Evolutionary conservation across 2,329 filamentous ascomycete genomes (phyloP), one percentile per base, ranked within the genome.

Genomic region (Penicillium sp.): DNA sequence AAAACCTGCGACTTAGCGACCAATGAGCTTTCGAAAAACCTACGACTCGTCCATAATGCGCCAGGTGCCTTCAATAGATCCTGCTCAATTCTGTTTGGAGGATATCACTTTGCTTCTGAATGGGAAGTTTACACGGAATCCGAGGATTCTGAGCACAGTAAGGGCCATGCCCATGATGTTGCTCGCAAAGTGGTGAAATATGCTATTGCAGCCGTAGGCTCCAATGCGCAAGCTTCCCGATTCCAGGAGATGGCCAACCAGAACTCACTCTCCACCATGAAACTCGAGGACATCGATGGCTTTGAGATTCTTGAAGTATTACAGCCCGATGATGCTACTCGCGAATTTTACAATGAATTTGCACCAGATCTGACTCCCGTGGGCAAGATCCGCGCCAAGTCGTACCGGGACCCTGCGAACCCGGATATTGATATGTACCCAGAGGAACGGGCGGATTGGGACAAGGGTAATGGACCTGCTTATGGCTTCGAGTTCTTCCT

Each of bases 21-120:
- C 3, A 66, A 76, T 1, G 91, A 97, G 71, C 79, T 94, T 31
- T 83, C 83, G 58, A 78, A 82, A 48, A 79, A 87, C 31, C 73
- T 79, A 5, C 68, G 80, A 24, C 75, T 88, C 7, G 75, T 78
- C 1, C 55, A 68, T 1, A 70, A 72, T 2, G 77, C 95, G 5
- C 92, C 92, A 0, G 92, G 92, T 0, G 74, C 83, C 10, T 97
- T 96, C 79, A 95, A 95, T 71, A 78, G 81, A n/a, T 87, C 89
- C 0, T 88, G 88, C 45, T 86, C 86, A 1, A 83, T 82, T 9
- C 77, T 95, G 0, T 90, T 90, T 65, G 84, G 82, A 1, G 86
- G 84, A 2, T 71, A 75, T 28, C 79, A 79, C 48, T 75, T 74
- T 26, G 74, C 7, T 21, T 45, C 42, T 7, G 16, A 23, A 72